Percentiles rank a stretch among this genome's conserved stretches.
These are phyloP conservation scores for Fusarium vanettenii DNA, from an alignment of 2,329 filamentous ascomycete genomes.

Conservation along the genomic window DNA sequence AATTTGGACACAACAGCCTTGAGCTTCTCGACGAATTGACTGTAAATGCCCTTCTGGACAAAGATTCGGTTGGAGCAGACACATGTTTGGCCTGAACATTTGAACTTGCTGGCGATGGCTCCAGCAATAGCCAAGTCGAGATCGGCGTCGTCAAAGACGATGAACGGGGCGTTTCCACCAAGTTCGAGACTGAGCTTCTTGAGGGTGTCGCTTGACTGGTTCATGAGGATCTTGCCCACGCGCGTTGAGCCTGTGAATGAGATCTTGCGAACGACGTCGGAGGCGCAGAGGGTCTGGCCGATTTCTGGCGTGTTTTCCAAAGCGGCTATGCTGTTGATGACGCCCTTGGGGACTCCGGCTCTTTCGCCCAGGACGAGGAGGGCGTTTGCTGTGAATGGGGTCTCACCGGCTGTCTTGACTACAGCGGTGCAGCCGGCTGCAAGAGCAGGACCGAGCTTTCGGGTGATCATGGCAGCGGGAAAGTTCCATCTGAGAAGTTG, in stretches of 20 bases:
- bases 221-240: not conserved
- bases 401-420: constrained; percentile 76
- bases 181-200: not conserved
- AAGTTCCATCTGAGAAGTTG: constrained; percentile 63
- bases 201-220: not conserved
- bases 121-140: constrained; percentile 74
- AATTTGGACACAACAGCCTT: constrained; percentile 60
- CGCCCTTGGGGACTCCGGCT: constrained; percentile 74
- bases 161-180: constrained; percentile 69
- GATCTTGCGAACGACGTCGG: not conserved
- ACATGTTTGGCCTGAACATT: constrained; percentile 90
- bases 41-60: constrained; percentile 78
- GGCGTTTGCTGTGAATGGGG: constrained; percentile 77
- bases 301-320: constrained; percentile 73
- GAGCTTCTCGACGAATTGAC: constrained; percentile 73
- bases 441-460: constrained; percentile 61
- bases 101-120: constrained; percentile 84
- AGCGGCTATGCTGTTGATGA: constrained; percentile 69
- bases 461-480: constrained; percentile 60
- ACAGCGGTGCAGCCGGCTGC: constrained; percentile 82
- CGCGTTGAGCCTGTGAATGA: not conserved
- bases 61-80: constrained; percentile 85
- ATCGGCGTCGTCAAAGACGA: constrained; percentile 57
- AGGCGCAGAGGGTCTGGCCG: not conserved
- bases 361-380: constrained; percentile 73